Evolutionary conservation across 768 basidiomycete species (phyloP).

Genomic region (Mycena latifolia): DNA sequence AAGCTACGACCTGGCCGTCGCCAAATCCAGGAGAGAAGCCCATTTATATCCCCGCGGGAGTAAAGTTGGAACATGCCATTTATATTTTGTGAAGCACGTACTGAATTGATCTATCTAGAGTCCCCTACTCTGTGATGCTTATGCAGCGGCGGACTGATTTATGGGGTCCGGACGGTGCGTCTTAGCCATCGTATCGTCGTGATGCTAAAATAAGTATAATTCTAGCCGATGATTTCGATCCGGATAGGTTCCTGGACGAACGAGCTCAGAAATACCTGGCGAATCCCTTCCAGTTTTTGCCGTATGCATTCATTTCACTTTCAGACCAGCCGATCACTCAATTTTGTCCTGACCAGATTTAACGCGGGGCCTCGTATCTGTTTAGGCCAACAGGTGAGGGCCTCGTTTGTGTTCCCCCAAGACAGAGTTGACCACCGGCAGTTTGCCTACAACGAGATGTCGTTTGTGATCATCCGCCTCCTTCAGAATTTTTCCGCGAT

Average conservation of each 20-base stretch:
- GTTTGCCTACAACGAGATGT: conserved; percentile 35
- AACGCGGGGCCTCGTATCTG: conserved; percentile 55
- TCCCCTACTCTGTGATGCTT: conserved; percentile 45
- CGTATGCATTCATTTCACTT: conserved; percentile 42
- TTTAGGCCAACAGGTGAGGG: conserved; percentile 25
- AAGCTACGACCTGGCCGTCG: conserved; percentile 46
- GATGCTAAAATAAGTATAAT: conserved; percentile 51
- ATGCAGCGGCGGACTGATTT: conserved; percentile 56
- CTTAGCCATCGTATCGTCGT: conserved; percentile 24
- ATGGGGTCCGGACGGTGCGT: conserved; percentile 62
- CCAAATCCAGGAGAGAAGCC: conserved; percentile 43
- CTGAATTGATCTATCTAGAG: conserved; percentile 36
- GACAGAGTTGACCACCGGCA: neutral
- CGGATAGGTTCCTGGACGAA: conserved; percentile 65
- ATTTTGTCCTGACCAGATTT: conserved; percentile 14
- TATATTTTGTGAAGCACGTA: too few species aligned
- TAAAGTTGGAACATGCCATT: conserved; percentile 41
- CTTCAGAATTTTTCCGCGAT: conserved; percentile 54
- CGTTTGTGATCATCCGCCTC: conserved; percentile 46
- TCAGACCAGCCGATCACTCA: neutral
- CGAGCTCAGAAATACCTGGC: conserved; percentile 64
- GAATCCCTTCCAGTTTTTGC: conserved; percentile 64
- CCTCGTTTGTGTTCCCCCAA: too few species aligned
- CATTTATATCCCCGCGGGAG: conserved; percentile 48
- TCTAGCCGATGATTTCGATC: conserved; percentile 63